A percentile compares a stretch with the other conserved stretches of the same genome.
Conservation (phyloP, 495 filamentous ascomycete species). For the Oleoguttula mirabilis region DNA sequence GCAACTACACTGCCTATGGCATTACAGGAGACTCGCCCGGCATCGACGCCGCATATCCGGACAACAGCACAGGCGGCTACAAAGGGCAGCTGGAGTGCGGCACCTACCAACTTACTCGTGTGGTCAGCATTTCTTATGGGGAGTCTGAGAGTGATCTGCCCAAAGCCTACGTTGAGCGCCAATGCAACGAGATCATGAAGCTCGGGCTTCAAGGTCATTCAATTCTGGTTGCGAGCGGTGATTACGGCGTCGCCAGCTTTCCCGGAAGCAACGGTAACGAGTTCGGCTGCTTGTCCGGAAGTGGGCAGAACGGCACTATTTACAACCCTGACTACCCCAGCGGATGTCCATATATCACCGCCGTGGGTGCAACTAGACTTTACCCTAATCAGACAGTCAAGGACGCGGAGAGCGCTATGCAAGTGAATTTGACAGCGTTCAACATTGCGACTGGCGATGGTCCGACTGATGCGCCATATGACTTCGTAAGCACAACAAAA, state of each 20-base stretch:
- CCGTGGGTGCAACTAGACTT: slow-evolving; percentile 15
- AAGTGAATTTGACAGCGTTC: slow-evolving; percentile 5
- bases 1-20: slow-evolving; percentile 12
- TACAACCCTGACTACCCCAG: slow-evolving; percentile 14
- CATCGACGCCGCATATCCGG: slow-evolving; percentile 13
- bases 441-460: not conserved
- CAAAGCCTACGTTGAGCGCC: slow-evolving; percentile 5
- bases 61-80: slow-evolving; percentile 7
- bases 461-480: not conserved
- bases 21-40: slow-evolving; percentile 9
- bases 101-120: not conserved
- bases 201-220: slow-evolving; percentile 12
- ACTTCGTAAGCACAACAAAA: not conserved
- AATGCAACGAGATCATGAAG: slow-evolving; percentile 6
- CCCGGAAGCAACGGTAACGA: not conserved
- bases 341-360: slow-evolving; percentile 8
- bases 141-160: slow-evolving; percentile 10
- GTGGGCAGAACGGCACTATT: slow-evolving; percentile 1
- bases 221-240: slow-evolving; percentile 10
- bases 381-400: slow-evolving; percentile 10
- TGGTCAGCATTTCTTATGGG: slow-evolving; percentile 6
- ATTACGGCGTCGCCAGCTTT: slow-evolving; percentile 10
- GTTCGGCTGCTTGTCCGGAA: slow-evolving; percentile 2
- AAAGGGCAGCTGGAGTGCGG: slow-evolving; percentile 10
- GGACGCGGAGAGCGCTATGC: slow-evolving; percentile 18